Percentiles rank a stretch among this genome's conserved stretches.
phyloP scores from a whole-genome alignment of 768 basidiomycete genomes.

The Russula abietina region DNA sequence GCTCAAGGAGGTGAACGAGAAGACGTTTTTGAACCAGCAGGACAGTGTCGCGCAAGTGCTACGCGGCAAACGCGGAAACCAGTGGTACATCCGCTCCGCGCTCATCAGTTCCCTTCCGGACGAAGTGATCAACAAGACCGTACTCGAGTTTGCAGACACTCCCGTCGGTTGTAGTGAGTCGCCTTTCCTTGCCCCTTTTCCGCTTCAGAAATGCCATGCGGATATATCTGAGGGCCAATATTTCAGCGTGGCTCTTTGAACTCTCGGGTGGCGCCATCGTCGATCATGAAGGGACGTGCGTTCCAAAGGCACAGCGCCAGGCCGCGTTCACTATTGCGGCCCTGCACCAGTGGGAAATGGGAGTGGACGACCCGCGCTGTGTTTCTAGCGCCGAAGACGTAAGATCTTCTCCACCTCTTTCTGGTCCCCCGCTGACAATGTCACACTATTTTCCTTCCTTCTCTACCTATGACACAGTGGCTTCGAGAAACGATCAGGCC shows the following conservation, averaged over 20 bases:
- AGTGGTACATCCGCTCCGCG: constrained; percentile 88
- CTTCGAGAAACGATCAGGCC: constrained; percentile 66
- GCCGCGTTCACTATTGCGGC: constrained; percentile 83
- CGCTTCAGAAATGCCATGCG: background rate
- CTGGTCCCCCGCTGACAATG: constrained; percentile 15
- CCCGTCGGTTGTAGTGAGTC: constrained; percentile 88
- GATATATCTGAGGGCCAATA: background rate
- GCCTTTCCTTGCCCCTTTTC: no score
- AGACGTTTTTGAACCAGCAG: constrained; percentile 85
- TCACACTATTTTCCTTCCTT: background rate
- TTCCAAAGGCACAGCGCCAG: constrained; percentile 74
- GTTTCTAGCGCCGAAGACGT: constrained; percentile 78
- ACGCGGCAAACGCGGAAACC: constrained; percentile 73
- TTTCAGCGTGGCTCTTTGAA: constrained; percentile 85
- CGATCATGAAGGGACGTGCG: constrained; percentile 66
- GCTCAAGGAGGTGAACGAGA: constrained; percentile 86
- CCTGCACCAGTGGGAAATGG: constrained; percentile 89
- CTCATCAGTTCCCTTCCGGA: constrained; percentile 81
- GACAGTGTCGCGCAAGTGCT: constrained; percentile 88
- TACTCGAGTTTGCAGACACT: constrained; percentile 71
- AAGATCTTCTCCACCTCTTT: constrained; percentile 24
- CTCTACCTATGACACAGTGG: constrained; percentile 49
- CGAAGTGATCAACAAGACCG: constrained; percentile 78
- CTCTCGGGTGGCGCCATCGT: constrained; percentile 74
- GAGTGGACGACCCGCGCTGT: constrained; percentile 74